Evolutionary conservation across 805 yeast genomes (phyloP).

Genomic region (Kregervanrija pseudodelftensis): DNA sequence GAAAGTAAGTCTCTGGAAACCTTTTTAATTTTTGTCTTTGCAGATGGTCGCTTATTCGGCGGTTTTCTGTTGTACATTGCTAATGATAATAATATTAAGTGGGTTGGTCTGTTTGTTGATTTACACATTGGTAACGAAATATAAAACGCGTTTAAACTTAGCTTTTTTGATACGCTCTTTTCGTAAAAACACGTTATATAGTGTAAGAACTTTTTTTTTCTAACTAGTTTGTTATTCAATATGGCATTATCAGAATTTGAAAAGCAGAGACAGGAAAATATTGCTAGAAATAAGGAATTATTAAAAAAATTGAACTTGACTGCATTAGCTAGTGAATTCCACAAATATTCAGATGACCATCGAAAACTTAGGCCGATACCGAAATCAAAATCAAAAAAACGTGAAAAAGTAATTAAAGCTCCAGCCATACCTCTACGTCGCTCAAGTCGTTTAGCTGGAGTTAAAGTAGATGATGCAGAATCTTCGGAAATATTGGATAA

Average conservation of each 20-base stretch:
- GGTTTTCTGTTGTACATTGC: too few species aligned
- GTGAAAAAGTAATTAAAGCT: slow-evolving; percentile 24
- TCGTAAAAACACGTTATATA: too few species aligned
- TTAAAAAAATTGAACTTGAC: slow-evolving; percentile 65
- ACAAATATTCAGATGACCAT: slow-evolving; percentile 2
- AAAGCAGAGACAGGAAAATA: slow-evolving; percentile 65
- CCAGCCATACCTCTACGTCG: slow-evolving; percentile 54
- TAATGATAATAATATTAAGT: too few species aligned
- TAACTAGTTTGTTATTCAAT: neutral
- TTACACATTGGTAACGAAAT: too few species aligned
- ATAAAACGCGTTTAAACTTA: too few species aligned
- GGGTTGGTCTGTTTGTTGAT: too few species aligned
- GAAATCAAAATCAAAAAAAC: slow-evolving; percentile 10
- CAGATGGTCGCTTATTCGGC: slow-evolving; percentile 10
- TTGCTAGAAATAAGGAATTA: slow-evolving; percentile 74
- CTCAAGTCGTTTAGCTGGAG: slow-evolving; percentile 75
- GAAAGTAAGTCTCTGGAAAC: slow-evolving; percentile 5
- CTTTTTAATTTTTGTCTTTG: slow-evolving; percentile 7
- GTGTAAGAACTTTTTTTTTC: too few species aligned
- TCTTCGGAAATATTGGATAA: slow-evolving; percentile 31
- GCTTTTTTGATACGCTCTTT: too few species aligned
- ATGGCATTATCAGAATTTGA: slow-evolving; percentile 56
- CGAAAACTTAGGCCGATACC: slow-evolving; percentile 2
- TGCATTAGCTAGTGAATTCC: slow-evolving; percentile 35
- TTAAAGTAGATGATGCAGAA: slow-evolving; percentile 37